Evolutionary conservation across 2,329 filamentous ascomycete species (phyloP), one percentile per base, ranked within the genome.

Genomic region (Talaromyces rugulosus): DNA sequence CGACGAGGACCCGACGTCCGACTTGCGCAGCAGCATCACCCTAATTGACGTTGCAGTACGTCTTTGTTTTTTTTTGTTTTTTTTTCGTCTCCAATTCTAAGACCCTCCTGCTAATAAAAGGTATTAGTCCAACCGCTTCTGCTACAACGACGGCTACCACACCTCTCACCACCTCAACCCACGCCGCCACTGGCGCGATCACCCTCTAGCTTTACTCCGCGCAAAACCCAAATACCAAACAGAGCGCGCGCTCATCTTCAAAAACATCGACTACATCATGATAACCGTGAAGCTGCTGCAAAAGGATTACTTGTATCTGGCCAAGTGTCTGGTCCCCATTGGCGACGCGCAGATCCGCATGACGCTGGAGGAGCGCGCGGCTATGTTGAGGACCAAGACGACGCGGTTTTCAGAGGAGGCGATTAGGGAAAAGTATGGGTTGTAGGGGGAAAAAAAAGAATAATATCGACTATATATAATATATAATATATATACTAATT

Each of bases 91-190:
- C 34, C 62, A 40, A 8, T 34, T 16, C 44, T 40, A 58, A 55
- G 14, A 9, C 4, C 4, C 23, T 14, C 7, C 36, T 28, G 27
- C n/a, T 12, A n/a, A 58, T 52, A 4, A 47, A n/a, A 12, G 9
- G 18, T 9, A 5, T 67, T 67, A 92, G 89, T 90, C 87, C 75
- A 93, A 93, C 74, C 88, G 90, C 40, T 88, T 88, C 75, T 93
- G 89, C 77, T 92, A 88, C 82, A 92, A 93, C 68, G 90, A 92
- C 68, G 90, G 90, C 66, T 92, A 92, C 74, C 89, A 92, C 75
- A 92, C 89, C 6, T 91, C 89, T 18, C 90, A 92, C 71, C 90
- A 92, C 69, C 83, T 92, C 58, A 91, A 92, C 75, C 90, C 89
- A 0, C 82, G 85, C 31, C 85, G 90, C 1, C 91, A 93, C 77